Percentiles rank a stretch among this genome's conserved stretches.
Evolutionary conservation across 176 grass and related monocot genomes (phyloP).

Genomic region (Musa acuminata): DNA sequence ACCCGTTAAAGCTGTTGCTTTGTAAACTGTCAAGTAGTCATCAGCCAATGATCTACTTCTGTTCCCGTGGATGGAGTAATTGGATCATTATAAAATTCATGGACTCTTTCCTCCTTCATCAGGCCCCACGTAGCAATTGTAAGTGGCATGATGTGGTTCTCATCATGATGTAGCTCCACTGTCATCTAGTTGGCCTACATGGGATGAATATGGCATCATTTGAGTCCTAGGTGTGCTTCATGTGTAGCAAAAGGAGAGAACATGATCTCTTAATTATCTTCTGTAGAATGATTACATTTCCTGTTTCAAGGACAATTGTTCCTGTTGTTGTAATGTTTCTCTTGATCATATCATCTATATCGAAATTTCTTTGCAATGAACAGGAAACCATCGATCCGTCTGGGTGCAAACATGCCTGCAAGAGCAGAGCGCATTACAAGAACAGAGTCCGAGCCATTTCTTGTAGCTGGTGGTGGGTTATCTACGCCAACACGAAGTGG

Average conservation of each 20-base stretch:
- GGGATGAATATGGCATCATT: neutral
- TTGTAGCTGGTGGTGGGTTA: conserved; percentile 37
- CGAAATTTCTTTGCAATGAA: neutral
- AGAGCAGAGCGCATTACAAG: conserved; percentile 52
- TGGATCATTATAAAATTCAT: neutral
- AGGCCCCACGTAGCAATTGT: neutral
- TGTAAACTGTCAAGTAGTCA: neutral
- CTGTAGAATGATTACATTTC: neutral
- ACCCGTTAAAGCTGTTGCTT: neutral
- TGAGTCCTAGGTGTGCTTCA: neutral
- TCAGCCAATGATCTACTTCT: neutral
- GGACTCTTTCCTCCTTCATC: neutral
- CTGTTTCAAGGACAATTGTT: too few species aligned
- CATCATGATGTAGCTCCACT: neutral
- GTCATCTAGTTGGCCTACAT: conserved; percentile 1
- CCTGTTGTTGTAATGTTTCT: too few species aligned
- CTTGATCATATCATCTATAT: conserved; percentile 10
- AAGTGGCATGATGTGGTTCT: neutral
- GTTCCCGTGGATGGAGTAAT: neutral
- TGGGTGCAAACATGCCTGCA: conserved; percentile 81
- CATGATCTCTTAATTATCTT: neutral
- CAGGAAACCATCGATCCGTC: conserved; percentile 66
- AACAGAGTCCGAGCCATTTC: conserved; percentile 34
- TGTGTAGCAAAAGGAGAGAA: neutral
- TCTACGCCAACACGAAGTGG: conserved; percentile 38